Conservation (phyloP, 768 basidiomycete species). For the Myochromella boudieri region DNA sequence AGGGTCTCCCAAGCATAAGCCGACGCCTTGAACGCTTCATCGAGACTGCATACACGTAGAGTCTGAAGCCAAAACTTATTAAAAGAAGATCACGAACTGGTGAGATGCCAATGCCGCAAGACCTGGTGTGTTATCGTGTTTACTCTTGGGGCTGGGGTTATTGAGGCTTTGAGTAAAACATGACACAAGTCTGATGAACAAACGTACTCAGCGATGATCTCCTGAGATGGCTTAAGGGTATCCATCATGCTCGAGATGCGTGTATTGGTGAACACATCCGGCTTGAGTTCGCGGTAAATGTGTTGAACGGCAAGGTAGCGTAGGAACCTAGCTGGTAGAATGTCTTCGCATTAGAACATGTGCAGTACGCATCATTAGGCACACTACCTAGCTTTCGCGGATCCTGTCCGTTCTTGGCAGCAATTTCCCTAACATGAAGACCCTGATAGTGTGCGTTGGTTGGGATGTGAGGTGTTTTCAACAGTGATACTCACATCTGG, state of each 20-base stretch:
- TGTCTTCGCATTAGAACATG: background rate
- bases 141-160: conserved; percentile 9
- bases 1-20: too few species aligned
- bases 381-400: conserved; percentile 29
- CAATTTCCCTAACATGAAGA: conserved; percentile 31
- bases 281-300: conserved; percentile 25
- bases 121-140: conserved; percentile 8
- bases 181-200: background rate
- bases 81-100: background rate
- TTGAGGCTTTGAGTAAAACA: background rate
- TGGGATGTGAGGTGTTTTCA: background rate
- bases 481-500: conserved; percentile 19
- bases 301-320: conserved; percentile 13
- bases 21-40: too few species aligned
- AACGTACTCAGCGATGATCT: conserved; percentile 21
- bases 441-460: conserved; percentile 17
- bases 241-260: conserved; percentile 31
- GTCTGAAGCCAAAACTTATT: too few species aligned
- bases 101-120: background rate
- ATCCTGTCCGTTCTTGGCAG: conserved; percentile 22
- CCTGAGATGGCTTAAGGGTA: conserved; percentile 22
- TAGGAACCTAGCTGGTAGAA: conserved; percentile 3
- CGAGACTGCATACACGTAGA: too few species aligned
- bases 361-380: background rate
- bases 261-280: conserved; percentile 33